phyloP scores from a whole-genome alignment of 225 moss, liverwort and hornwort genomes.

The Marchantia polymorpha region DNA sequence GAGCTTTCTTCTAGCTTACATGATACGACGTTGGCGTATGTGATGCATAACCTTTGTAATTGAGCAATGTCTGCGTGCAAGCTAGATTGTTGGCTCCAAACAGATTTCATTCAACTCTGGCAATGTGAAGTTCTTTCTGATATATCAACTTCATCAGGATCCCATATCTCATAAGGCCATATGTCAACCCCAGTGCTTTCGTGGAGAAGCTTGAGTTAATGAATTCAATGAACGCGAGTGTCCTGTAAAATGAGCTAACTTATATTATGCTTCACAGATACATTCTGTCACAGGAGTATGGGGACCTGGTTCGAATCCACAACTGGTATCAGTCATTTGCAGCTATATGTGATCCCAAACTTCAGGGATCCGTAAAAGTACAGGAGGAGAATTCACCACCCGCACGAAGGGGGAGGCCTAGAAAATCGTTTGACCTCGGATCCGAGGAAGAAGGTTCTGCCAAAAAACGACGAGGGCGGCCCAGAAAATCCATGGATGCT shows the following conservation, averaged over 20 bases:
- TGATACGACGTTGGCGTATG: conserved; percentile 83
- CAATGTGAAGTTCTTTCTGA: no score
- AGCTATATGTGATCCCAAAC: conserved; percentile 57
- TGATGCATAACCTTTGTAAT: not conserved
- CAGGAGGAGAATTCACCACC: conserved; percentile 12
- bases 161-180: not conserved
- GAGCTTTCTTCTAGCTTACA: conserved; percentile 68
- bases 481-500: not conserved
- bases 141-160: not conserved
- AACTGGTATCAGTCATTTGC: conserved; percentile 88
- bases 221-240: no score
- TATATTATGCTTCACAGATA: conserved; percentile 38
- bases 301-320: conserved; percentile 79
- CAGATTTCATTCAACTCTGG: no score
- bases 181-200: not conserved
- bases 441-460: not conserved
- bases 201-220: not conserved
- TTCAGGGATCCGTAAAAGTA: conserved; percentile 16
- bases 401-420: not conserved
- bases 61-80: no score
- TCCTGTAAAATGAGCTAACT: no score
- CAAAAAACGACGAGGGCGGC: conserved; percentile 15
- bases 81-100: no score
- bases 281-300: conserved; percentile 69
- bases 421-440: not conserved